Conservation (phyloP, 2,329 filamentous ascomycete species). For the Trichoderma koningiopsis region DNA sequence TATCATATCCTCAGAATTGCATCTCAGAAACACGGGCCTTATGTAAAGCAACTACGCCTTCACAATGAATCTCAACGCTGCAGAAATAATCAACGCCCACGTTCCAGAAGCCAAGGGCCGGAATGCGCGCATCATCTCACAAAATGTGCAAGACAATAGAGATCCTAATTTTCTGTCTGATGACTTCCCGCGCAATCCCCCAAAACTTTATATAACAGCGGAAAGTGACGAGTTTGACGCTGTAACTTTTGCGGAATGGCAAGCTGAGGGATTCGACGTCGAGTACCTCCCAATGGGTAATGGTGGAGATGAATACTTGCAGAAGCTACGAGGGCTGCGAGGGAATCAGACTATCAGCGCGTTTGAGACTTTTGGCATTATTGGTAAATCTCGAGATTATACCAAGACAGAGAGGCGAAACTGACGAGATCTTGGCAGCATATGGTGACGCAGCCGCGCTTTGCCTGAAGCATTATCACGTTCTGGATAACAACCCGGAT, state of each 20-base stretch:
- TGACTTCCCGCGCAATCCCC: constrained; percentile 42
- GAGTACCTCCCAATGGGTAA: constrained; percentile 46
- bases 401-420: no score
- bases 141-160: constrained; percentile 42
- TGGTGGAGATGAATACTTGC: constrained; percentile 39
- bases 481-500: constrained; percentile 48
- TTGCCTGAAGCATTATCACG: constrained; percentile 50
- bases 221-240: constrained; percentile 48
- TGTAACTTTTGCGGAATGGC: constrained; percentile 43
- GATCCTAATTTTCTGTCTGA: constrained; percentile 47
- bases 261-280: constrained; percentile 47
- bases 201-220: constrained; percentile 47
- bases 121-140: constrained; percentile 37
- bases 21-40: neutral
- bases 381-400: constrained; percentile 37
- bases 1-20: neutral
- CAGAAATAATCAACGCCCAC: constrained; percentile 36
- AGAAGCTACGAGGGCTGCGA: constrained; percentile 40
- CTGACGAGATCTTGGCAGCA: constrained; percentile 33
- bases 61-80: constrained; percentile 35
- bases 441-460: constrained; percentile 48
- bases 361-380: constrained; percentile 48
- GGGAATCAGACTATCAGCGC: constrained; percentile 40
- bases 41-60: neutral
- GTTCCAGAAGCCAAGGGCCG: constrained; percentile 38